A percentile compares a stretch with the other conserved stretches of the same genome.
Evolutionary conservation across 768 basidiomycete species (phyloP).

Genomic region (Agaricus sinodeliciosus): DNA sequence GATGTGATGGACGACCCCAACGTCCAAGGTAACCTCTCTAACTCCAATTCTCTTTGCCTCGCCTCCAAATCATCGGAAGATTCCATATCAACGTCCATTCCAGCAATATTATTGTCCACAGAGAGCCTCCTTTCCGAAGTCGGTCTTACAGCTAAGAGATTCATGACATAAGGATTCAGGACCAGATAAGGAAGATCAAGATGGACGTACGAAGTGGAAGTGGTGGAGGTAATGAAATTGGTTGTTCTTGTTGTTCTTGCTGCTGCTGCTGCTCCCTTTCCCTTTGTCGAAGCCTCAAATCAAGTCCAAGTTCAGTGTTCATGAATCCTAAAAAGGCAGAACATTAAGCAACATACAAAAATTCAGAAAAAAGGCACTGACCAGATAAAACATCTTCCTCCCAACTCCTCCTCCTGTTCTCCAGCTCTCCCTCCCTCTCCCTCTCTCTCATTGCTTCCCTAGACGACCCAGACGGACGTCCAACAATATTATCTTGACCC

Average conservation of each 20-base stretch:
- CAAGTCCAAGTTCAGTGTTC: not conserved
- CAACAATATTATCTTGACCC: not conserved
- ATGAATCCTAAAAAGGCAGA: not conserved
- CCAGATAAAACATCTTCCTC: slow-evolving; percentile 8
- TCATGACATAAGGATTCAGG: not conserved
- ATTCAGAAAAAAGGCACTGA: not conserved
- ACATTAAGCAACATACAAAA: not conserved
- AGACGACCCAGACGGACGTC: not conserved
- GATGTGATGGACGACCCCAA: slow-evolving; percentile 1
- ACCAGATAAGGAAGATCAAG: not conserved
- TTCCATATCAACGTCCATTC: slow-evolving; percentile 8
- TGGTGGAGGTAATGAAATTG: not conserved
- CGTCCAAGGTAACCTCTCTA: slow-evolving; percentile 9
- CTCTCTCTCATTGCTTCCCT: not conserved
- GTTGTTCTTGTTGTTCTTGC: not conserved
- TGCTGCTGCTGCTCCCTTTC: not conserved
- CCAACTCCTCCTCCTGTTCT: not conserved
- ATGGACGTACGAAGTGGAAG: not conserved
- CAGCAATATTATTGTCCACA: not conserved
- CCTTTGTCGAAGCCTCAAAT: not conserved
- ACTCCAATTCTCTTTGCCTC: slow-evolving; percentile 4
- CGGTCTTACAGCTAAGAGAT: not conserved
- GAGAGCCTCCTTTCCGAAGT: not conserved
- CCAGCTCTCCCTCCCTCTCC: not conserved
- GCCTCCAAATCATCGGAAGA: slow-evolving; percentile 3